phyloP scores from a whole-genome alignment of 305 asterid genomes.

The Solanum hybrid region DNA sequence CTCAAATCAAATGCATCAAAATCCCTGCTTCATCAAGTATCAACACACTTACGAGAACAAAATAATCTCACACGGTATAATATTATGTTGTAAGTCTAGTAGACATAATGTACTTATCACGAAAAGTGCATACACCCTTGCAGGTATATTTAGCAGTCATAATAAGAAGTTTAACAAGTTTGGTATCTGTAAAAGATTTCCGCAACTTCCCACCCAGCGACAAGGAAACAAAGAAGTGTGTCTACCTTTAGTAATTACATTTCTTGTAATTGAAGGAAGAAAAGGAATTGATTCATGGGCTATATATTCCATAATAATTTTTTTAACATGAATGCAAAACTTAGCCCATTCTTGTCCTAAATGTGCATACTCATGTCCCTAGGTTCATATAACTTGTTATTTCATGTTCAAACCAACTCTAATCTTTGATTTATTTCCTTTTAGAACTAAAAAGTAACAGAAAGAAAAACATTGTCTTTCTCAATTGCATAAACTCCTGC shows the following conservation, averaged over 20 bases:
- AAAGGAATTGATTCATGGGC: neutral
- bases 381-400: neutral
- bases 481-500: neutral
- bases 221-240: neutral
- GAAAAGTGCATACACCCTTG: neutral
- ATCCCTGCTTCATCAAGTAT: slow-evolving; percentile 51
- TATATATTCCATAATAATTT: neutral
- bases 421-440: neutral
- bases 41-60: neutral
- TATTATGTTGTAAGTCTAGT: neutral
- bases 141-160: neutral
- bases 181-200: neutral
- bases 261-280: neutral
- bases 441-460: neutral
- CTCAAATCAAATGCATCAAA: slow-evolving; percentile 88
- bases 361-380: neutral
- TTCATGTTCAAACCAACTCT: neutral
- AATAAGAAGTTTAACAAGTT: neutral
- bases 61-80: neutral
- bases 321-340: neutral
- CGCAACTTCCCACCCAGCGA: neutral
- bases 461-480: neutral
- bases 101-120: neutral
- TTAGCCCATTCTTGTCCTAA: neutral
- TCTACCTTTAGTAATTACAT: neutral